Conservation (phyloP, 805 yeast genomes). For the Metschnikowia lachancei region DNA sequence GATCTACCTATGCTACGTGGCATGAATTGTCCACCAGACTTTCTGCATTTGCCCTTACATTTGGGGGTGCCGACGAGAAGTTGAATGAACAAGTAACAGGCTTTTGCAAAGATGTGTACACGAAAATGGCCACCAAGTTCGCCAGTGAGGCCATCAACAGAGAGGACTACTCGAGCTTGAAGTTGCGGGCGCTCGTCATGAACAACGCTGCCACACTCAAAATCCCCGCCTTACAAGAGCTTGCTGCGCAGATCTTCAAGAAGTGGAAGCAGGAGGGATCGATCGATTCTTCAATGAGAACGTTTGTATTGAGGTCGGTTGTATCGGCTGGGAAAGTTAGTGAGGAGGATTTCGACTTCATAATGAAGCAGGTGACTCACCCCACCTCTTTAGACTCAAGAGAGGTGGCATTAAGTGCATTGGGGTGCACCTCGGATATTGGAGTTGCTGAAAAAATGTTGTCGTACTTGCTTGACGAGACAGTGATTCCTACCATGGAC, state of each 20-base stretch:
- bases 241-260: conserved; percentile 32
- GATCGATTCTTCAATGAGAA: conserved; percentile 45
- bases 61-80: conserved; percentile 28
- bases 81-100: conserved; percentile 18
- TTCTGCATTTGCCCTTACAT: conserved; percentile 31
- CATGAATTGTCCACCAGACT: conserved; percentile 46
- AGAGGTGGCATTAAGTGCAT: conserved; percentile 55
- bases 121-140: conserved; percentile 27
- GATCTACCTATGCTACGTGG: conserved; percentile 52
- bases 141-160: conserved; percentile 17
- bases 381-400: conserved; percentile 58
- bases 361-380: conserved; percentile 45
- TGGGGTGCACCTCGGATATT: conserved; percentile 45
- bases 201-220: conserved; percentile 38
- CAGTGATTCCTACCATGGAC: conserved; percentile 56
- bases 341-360: conserved; percentile 35
- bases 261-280: conserved; percentile 23
- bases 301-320: conserved; percentile 44
- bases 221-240: conserved; percentile 36
- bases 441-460: conserved; percentile 38
- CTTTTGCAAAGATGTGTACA: conserved; percentile 36
- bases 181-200: conserved; percentile 41
- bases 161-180: conserved; percentile 28
- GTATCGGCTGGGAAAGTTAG: conserved; percentile 34
- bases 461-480: conserved; percentile 39